A percentile compares a stretch with the other conserved stretches of the same genome.
These are phyloP conservation scores for Ilex paraguariensis DNA, from an alignment of 305 asterid genomes.

Conservation along the genomic window DNA sequence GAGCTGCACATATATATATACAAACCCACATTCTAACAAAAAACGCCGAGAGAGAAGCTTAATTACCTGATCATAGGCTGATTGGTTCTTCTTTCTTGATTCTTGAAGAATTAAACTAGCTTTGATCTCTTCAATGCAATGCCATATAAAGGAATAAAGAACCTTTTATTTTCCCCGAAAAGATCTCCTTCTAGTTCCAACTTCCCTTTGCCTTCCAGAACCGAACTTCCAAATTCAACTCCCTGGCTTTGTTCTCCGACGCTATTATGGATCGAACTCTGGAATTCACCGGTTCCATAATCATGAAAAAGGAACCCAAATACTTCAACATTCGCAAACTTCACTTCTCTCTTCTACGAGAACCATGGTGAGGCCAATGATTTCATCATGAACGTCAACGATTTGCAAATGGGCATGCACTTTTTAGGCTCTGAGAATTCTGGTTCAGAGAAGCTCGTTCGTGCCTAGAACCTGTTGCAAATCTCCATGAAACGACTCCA, in stretches of 20 bases:
- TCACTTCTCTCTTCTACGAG: slow-evolving; percentile 73
- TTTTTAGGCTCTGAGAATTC: slow-evolving; percentile 42
- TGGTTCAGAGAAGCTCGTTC: slow-evolving; percentile 40
- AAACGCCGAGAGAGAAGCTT: too few relatives aligned
- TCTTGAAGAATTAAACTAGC: too few relatives aligned
- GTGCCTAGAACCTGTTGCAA: slow-evolving; percentile 65
- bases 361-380: slow-evolving; percentile 57
- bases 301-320: slow-evolving; percentile 68
- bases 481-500: slow-evolving; percentile 73
- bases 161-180: too few relatives aligned
- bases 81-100: too few relatives aligned
- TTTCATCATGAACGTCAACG: slow-evolving; percentile 46
- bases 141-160: too few relatives aligned
- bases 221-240: too few relatives aligned
- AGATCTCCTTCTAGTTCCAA: too few relatives aligned
- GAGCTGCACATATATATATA: too few relatives aligned
- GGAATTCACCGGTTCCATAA: slow-evolving; percentile 49
- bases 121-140: too few relatives aligned
- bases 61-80: too few relatives aligned
- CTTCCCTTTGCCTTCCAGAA: too few relatives aligned
- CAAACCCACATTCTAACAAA: too few relatives aligned
- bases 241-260: slow-evolving; percentile 24
- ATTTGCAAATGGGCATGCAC: slow-evolving; percentile 70
- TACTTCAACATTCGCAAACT: slow-evolving; percentile 36
- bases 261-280: slow-evolving; percentile 64